A percentile compares a stretch with the other conserved stretches of the same genome.
These are phyloP conservation scores for Acacia acuminata DNA, from an alignment of 306 rosid genomes.

Conservation along the genomic window DNA sequence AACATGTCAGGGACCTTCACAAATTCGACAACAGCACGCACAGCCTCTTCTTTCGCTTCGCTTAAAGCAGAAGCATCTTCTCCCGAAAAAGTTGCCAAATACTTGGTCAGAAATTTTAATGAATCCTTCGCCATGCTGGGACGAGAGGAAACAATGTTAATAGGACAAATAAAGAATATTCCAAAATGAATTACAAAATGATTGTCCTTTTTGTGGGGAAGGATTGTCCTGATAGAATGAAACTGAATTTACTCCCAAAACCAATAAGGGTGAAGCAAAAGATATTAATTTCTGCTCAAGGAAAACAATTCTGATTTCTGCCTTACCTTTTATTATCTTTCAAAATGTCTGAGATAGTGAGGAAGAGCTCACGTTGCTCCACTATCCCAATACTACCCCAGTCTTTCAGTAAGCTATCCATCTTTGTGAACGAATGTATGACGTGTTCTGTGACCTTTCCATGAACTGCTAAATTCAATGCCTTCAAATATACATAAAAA, in stretches of 20 bases:
- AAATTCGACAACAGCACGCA: slow-evolving; percentile 77
- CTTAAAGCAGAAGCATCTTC: slow-evolving; percentile 67
- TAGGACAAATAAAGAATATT: not conserved
- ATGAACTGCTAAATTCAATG: slow-evolving; percentile 62
- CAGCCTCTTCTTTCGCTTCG: slow-evolving; percentile 95
- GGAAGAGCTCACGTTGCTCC: slow-evolving; percentile 78
- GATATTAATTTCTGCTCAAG: not conserved
- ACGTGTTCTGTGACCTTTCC: slow-evolving; percentile 83
- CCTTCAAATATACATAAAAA: slow-evolving; percentile 80
- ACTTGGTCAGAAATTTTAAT: slow-evolving; percentile 75
- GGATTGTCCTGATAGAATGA: not conserved
- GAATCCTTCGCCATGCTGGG: slow-evolving; percentile 79
- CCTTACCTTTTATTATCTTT: slow-evolving; percentile 82
- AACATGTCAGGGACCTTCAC: slow-evolving; percentile 81
- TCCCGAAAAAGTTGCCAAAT: slow-evolving; percentile 73
- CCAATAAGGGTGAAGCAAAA: slow-evolving; percentile 2
- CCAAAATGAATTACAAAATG: not conserved
- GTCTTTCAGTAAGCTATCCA: slow-evolving; percentile 87
- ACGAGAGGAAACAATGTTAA: not conserved
- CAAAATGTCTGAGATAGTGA: slow-evolving; percentile 72
- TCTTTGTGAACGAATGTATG: slow-evolving; percentile 71
- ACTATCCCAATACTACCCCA: slow-evolving; percentile 71
- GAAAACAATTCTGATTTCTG: slow-evolving; percentile 8
- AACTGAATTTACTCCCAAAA: not conserved
- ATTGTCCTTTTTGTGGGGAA: not conserved